phyloP scores from a whole-genome alignment of 2,329 filamentous ascomycete genomes.

The Paraphaeosphaeria sporulosa region DNA sequence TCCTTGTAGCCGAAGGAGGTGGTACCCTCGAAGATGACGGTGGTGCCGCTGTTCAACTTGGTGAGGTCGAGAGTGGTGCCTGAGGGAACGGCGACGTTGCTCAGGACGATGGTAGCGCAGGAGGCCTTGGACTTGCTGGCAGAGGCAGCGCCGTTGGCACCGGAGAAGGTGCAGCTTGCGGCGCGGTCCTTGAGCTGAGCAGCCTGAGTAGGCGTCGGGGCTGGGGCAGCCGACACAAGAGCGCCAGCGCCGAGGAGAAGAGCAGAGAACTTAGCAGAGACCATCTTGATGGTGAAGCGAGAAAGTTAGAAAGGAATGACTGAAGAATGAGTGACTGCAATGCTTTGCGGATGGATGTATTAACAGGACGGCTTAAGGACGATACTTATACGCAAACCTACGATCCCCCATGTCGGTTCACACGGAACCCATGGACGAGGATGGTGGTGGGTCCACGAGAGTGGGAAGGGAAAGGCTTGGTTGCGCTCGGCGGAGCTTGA shows the following conservation, averaged over 20 bases:
- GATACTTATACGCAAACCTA: constrained; percentile 6
- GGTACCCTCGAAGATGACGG: constrained; percentile 68
- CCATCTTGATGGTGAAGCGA: constrained; percentile 18
- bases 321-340: constrained; percentile 16
- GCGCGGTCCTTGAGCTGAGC: constrained; percentile 37
- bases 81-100: constrained; percentile 63
- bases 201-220: constrained; percentile 14
- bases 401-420: neutral
- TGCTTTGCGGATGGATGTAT: constrained; percentile 8
- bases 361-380: neutral
- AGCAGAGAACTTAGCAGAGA: constrained; percentile 16
- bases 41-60: constrained; percentile 59
- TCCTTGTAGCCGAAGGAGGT: constrained; percentile 73
- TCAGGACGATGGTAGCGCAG: constrained; percentile 64
- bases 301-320: constrained; percentile 28
- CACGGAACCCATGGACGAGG: constrained; percentile 1
- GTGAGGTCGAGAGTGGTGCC: constrained; percentile 67
- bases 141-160: constrained; percentile 54
- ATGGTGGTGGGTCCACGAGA: neutral
- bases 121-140: constrained; percentile 59
- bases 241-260: constrained; percentile 34
- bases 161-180: constrained; percentile 61
- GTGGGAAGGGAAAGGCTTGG: constrained; percentile 32
- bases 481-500: constrained; percentile 37
- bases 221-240: constrained; percentile 38